Conservation (phyloP, 2,329 filamentous ascomycete species). For the Nemania sp. region DNA sequence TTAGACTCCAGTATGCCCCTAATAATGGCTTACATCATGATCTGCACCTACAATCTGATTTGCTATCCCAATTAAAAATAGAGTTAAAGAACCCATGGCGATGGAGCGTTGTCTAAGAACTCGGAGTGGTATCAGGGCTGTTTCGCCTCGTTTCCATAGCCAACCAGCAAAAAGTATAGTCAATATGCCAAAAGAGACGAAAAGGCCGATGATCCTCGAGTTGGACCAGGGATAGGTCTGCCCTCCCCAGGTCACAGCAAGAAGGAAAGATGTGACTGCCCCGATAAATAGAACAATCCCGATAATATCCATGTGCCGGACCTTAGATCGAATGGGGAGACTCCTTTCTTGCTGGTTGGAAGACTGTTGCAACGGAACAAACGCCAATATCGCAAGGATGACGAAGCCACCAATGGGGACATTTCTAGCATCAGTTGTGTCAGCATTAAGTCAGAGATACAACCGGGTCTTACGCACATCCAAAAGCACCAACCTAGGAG, state of each 20-base stretch:
- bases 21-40: neutral
- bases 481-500: conserved; percentile 16
- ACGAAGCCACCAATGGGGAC: neutral
- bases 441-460: neutral
- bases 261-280: neutral
- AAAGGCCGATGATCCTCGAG: conserved; percentile 7
- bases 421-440: neutral
- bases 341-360: neutral
- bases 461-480: neutral
- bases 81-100: conserved; percentile 4
- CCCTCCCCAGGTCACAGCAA: neutral
- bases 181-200: conserved; percentile 13
- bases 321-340: neutral
- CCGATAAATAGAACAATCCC: neutral
- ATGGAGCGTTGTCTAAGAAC: conserved; percentile 18
- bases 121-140: conserved; percentile 16
- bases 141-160: conserved; percentile 5
- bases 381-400: neutral
- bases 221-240: neutral
- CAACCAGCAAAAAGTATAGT: neutral
- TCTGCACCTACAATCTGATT: too few species aligned
- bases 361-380: neutral
- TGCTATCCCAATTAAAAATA: neutral
- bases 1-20: too few species aligned
- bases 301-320: neutral